A percentile compares a stretch with the other conserved stretches of the same genome.
These are phyloP conservation scores for Thermochaetoides dissita DNA, from an alignment of 2,329 filamentous ascomycete genomes.

Conservation along the genomic window DNA sequence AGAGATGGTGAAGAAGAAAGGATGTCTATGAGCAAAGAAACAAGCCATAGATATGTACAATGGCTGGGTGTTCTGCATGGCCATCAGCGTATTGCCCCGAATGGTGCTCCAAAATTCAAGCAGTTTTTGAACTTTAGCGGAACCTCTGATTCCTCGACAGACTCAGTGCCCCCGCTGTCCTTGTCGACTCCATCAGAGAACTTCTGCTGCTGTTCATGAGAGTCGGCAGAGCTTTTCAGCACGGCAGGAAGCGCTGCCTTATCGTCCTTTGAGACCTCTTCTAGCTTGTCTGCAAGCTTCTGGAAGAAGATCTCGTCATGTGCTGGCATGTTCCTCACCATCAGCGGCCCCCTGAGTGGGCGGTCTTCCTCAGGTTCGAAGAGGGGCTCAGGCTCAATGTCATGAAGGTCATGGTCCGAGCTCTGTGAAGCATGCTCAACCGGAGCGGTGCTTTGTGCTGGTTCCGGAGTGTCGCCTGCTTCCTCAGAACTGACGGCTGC, in stretches of 20 bases:
- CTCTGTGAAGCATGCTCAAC: slow-evolving; percentile 12
- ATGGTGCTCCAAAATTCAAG: slow-evolving; percentile 34
- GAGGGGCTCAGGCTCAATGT: slow-evolving; percentile 14
- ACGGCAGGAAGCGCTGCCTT: slow-evolving; percentile 32
- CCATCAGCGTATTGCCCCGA: slow-evolving; percentile 21
- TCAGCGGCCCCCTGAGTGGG: slow-evolving; percentile 36
- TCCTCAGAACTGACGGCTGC: not conserved
- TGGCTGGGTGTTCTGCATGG: no score
- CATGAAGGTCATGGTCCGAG: slow-evolving; percentile 2
- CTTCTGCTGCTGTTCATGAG: slow-evolving; percentile 1
- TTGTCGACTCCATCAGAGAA: slow-evolving; percentile 5
- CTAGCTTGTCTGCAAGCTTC: slow-evolving; percentile 36
- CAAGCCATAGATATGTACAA: no score
- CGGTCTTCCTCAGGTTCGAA: slow-evolving; percentile 31
- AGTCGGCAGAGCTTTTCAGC: slow-evolving; percentile 18
- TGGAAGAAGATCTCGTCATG: slow-evolving; percentile 41
- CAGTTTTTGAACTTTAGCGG: slow-evolving; percentile 32
- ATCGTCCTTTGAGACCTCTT: slow-evolving; percentile 31
- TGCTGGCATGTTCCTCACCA: slow-evolving; percentile 40
- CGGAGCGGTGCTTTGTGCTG: not conserved
- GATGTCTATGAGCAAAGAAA: no score
- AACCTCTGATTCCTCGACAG: slow-evolving; percentile 26
- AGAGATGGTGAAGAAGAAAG: no score
- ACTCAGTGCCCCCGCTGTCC: slow-evolving; percentile 14
- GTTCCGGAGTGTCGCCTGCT: not conserved